Evolutionary conservation across 2,329 filamentous ascomycete species (phyloP).

Genomic region (Arthrobotrys sphaeroides): DNA sequence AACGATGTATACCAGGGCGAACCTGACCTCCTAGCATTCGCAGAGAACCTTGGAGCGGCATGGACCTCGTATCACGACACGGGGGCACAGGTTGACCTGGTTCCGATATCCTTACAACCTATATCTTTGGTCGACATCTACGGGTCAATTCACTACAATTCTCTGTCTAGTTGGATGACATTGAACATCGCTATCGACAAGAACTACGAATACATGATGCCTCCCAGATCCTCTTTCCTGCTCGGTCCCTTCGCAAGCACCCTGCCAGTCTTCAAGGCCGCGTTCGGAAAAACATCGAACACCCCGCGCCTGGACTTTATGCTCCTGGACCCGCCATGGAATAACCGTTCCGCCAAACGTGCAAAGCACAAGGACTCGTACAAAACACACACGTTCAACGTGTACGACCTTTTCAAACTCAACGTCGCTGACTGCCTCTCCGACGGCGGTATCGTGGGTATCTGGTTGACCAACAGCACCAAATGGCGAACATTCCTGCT

Average conservation of each 20-base stretch:
- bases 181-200: slow-evolving; percentile 32
- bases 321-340: slow-evolving; percentile 81
- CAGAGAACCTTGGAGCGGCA: slow-evolving; percentile 32
- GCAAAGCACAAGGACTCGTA: slow-evolving; percentile 65
- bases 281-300: slow-evolving; percentile 16
- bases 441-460: slow-evolving; percentile 69
- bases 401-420: slow-evolving; percentile 66
- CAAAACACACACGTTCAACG: slow-evolving; percentile 62
- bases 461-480: slow-evolving; percentile 82
- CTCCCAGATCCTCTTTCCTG: slow-evolving; percentile 56
- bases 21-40: slow-evolving; percentile 35
- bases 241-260: slow-evolving; percentile 54
- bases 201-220: slow-evolving; percentile 52
- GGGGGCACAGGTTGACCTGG: slow-evolving; percentile 8
- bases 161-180: slow-evolving; percentile 34
- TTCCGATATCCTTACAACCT: slow-evolving; percentile 17
- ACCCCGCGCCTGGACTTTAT: slow-evolving; percentile 70
- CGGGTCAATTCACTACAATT: slow-evolving; percentile 32
- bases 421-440: slow-evolving; percentile 69
- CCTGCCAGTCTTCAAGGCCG: slow-evolving; percentile 29
- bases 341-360: slow-evolving; percentile 76
- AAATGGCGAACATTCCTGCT: slow-evolving; percentile 68
- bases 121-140: slow-evolving; percentile 46
- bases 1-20: slow-evolving; percentile 1
- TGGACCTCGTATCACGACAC: slow-evolving; percentile 3